These are phyloP conservation scores for Sordariomycetes sp. DNA, from an alignment of 2,329 filamentous ascomycete genomes.

Conservation along the genomic window DNA sequence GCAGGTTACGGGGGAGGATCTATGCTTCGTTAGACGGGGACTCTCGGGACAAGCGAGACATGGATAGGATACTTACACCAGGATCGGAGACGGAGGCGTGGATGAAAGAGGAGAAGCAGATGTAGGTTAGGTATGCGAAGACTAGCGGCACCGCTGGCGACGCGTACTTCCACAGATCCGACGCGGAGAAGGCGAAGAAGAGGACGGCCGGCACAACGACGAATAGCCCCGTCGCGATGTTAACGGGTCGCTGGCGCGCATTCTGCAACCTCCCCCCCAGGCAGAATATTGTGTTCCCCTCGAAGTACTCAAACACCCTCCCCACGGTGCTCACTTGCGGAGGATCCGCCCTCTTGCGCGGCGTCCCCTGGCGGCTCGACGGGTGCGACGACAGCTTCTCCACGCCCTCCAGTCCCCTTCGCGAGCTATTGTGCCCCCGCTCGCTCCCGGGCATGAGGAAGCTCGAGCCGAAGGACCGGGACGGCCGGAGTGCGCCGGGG, in stretches of 20 bases:
- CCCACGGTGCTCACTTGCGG: constrained; percentile 34
- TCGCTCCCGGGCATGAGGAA: constrained; percentile 57
- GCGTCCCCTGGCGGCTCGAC: constrained; percentile 4
- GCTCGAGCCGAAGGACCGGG: constrained; percentile 65
- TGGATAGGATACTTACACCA: constrained; percentile 55
- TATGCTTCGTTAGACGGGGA: constrained; percentile 19
- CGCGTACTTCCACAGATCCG: constrained; percentile 77
- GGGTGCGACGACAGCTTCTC: constrained; percentile 57
- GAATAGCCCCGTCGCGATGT: constrained; percentile 72
- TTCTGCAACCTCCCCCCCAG: constrained; percentile 81
- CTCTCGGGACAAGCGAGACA: neutral
- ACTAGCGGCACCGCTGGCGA: constrained; percentile 81
- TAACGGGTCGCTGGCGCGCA: constrained; percentile 76
- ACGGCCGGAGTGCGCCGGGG: constrained; percentile 57
- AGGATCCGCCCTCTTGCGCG: constrained; percentile 12
- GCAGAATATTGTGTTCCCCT: constrained; percentile 87
- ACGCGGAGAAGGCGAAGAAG: constrained; percentile 78
- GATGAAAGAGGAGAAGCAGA: constrained; percentile 87
- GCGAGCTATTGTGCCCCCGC: constrained; percentile 30
- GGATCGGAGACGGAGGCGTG: constrained; percentile 90
- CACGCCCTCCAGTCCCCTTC: constrained; percentile 53
- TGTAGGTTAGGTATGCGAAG: constrained; percentile 84
- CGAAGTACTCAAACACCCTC: constrained; percentile 84
- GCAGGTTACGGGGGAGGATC: constrained; percentile 88
- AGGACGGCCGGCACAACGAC: constrained; percentile 69